Evolutionary conservation across 257 asterid species (phyloP).

Genomic region (Osmanthus fragrans): DNA sequence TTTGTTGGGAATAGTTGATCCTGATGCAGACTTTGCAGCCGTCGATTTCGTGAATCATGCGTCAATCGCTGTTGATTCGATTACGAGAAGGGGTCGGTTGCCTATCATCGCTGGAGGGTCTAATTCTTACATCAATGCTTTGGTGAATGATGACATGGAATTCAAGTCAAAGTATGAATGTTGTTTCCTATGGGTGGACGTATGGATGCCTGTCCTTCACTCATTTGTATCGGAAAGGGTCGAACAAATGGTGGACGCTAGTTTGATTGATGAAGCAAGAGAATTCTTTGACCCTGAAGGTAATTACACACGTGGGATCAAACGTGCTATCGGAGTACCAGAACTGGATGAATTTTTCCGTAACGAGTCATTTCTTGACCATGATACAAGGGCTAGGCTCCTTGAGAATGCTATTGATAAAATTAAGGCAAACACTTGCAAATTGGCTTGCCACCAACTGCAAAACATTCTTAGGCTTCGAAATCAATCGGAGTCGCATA

Average conservation of each 20-base stretch:
- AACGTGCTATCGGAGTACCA: constrained; percentile 77
- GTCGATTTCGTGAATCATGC: constrained; percentile 62
- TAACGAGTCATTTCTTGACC: constrained; percentile 18
- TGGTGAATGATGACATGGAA: constrained; percentile 42
- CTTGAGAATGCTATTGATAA: constrained; percentile 47
- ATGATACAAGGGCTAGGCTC: constrained; percentile 13
- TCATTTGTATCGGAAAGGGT: constrained; percentile 61
- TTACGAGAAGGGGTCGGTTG: constrained; percentile 40
- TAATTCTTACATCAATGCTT: constrained; percentile 62
- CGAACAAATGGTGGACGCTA: constrained; percentile 59
- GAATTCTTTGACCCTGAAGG: constrained; percentile 51
- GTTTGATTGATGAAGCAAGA: constrained; percentile 60
- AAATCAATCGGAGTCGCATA: constrained; percentile 43
- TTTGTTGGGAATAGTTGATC: constrained; percentile 51
- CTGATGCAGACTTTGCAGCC: constrained; percentile 53
- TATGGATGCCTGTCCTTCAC: constrained; percentile 41
- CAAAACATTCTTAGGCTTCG: constrained; percentile 54
- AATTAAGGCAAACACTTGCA: constrained; percentile 60
- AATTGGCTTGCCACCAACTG: constrained; percentile 51
- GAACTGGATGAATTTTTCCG: constrained; percentile 62
- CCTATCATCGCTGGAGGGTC: constrained; percentile 92
- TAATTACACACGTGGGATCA: constrained; percentile 54
- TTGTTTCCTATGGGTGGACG: constrained; percentile 79
- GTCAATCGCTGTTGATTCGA: constrained; percentile 36
- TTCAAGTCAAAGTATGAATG: constrained; percentile 57